Conservation (phyloP, 2,329 filamentous ascomycete species). For the Apiospora aurea region DNA sequence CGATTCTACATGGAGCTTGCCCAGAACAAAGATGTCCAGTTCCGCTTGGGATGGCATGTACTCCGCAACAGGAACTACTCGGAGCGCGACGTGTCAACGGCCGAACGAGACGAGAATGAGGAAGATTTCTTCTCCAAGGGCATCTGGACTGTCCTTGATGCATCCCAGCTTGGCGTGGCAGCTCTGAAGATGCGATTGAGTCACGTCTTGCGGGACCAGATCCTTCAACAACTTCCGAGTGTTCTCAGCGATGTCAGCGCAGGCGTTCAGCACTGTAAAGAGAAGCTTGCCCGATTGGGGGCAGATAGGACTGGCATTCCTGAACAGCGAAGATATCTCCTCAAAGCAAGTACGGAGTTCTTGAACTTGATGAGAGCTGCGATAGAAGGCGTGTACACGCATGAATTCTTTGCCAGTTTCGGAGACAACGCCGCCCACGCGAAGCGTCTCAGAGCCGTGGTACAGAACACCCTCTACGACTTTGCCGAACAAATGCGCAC, state of each 20-base stretch:
- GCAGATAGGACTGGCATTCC: too few species aligned
- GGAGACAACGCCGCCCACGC: constrained; percentile 27
- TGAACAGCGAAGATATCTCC: constrained; percentile 42
- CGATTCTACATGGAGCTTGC: constrained; percentile 47
- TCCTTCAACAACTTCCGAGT: constrained; percentile 41
- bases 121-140: constrained; percentile 30
- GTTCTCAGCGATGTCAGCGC: constrained; percentile 40
- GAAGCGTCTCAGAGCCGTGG: constrained; percentile 36
- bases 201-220: constrained; percentile 38
- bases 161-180: constrained; percentile 29
- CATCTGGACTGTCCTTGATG: constrained; percentile 25
- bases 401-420: constrained; percentile 38
- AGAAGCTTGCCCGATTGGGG: constrained; percentile 33
- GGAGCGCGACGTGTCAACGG: background rate
- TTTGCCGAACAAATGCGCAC: constrained; percentile 37
- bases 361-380: constrained; percentile 34
- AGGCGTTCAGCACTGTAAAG: constrained; percentile 34
- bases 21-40: constrained; percentile 51
- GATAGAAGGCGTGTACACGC: constrained; percentile 39
- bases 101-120: constrained; percentile 28
- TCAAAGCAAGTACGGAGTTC: constrained; percentile 39
- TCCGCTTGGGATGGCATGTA: constrained; percentile 60
- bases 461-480: constrained; percentile 34
- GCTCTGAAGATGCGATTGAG: constrained; percentile 37
- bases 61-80: constrained; percentile 45